These are phyloP conservation scores for Bromus sterilis DNA, from an alignment of 176 grass and related monocot species.

Conservation along the genomic window DNA sequence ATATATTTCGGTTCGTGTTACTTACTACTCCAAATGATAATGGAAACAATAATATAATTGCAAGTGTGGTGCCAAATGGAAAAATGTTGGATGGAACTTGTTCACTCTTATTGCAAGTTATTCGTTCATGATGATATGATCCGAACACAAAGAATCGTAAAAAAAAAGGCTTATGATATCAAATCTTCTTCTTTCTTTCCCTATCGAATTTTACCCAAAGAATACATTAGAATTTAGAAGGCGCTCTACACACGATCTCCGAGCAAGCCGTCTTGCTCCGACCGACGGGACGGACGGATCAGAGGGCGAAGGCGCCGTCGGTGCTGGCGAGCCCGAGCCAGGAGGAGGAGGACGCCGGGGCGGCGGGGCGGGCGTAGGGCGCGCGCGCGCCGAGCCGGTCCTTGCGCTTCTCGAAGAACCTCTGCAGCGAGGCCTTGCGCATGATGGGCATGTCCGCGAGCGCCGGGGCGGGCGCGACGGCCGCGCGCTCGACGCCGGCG, in stretches of 20 bases:
- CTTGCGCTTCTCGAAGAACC: conserved; percentile 94
- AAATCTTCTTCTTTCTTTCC: not conserved
- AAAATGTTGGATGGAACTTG: not conserved
- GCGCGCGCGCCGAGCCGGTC: conserved; percentile 42
- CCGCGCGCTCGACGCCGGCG: not conserved
- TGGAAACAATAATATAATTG: no score
- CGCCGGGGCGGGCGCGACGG: not conserved
- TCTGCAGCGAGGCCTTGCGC: conserved; percentile 72
- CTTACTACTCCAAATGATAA: not conserved
- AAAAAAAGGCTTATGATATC: not conserved
- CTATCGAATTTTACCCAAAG: not conserved
- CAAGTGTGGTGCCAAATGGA: no score
- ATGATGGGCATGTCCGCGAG: conserved; percentile 72
- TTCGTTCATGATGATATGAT: not conserved
- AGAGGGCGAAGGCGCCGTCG: conserved; percentile 29
- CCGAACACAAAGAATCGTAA: not conserved
- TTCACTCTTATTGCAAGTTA: not conserved
- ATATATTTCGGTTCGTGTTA: not conserved
- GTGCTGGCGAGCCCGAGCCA: conserved; percentile 21
- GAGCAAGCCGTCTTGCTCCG: not conserved
- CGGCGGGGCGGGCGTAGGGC: conserved; percentile 26
- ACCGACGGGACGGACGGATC: not conserved
- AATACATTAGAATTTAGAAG: not conserved
- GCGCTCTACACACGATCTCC: not conserved
- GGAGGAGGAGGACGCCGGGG: not conserved